These are phyloP conservation scores for Fusarium sp. DNA, from an alignment of 2,329 filamentous ascomycete species.

Conservation along the genomic window DNA sequence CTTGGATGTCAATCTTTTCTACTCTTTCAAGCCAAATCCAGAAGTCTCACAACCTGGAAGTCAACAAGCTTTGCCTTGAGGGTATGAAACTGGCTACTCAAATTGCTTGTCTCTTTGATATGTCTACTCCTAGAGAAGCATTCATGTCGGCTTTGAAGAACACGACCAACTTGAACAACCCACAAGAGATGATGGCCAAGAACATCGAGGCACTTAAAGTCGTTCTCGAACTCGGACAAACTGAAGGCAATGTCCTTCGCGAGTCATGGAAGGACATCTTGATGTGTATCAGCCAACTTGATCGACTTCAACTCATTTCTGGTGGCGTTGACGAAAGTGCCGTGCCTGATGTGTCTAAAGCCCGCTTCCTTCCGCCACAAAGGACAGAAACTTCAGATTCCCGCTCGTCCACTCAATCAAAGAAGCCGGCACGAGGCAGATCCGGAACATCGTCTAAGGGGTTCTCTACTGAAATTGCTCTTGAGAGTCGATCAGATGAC, in stretches of 20 bases:
- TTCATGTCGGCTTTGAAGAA: constrained; percentile 95
- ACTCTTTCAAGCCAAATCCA: constrained; percentile 94
- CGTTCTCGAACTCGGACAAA: constrained; percentile 90
- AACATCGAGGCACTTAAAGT: constrained; percentile 95
- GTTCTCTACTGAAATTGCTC: constrained; percentile 83
- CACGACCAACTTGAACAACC: constrained; percentile 94
- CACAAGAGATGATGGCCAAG: constrained; percentile 94
- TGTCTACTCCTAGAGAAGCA: constrained; percentile 92
- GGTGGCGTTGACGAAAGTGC: constrained; percentile 93
- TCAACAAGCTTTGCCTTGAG: constrained; percentile 92
- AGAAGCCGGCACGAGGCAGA: constrained; percentile 61
- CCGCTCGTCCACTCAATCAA: constrained; percentile 76
- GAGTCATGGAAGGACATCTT: constrained; percentile 96
- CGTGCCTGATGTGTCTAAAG: constrained; percentile 91
- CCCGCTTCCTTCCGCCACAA: constrained; percentile 75
- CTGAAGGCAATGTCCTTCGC: constrained; percentile 89
- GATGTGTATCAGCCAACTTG: constrained; percentile 94
- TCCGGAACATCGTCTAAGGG: constrained; percentile 72
- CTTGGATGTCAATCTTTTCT: constrained; percentile 99
- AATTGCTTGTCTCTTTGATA: constrained; percentile 92
- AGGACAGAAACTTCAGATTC: constrained; percentile 68
- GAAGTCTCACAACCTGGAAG: constrained; percentile 91
- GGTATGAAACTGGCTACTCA: constrained; percentile 94
- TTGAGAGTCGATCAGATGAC: constrained; percentile 92
- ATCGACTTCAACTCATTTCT: constrained; percentile 93